phyloP scores from a whole-genome alignment of 139 green algal species.

The Chlamydomonas urium region DNA sequence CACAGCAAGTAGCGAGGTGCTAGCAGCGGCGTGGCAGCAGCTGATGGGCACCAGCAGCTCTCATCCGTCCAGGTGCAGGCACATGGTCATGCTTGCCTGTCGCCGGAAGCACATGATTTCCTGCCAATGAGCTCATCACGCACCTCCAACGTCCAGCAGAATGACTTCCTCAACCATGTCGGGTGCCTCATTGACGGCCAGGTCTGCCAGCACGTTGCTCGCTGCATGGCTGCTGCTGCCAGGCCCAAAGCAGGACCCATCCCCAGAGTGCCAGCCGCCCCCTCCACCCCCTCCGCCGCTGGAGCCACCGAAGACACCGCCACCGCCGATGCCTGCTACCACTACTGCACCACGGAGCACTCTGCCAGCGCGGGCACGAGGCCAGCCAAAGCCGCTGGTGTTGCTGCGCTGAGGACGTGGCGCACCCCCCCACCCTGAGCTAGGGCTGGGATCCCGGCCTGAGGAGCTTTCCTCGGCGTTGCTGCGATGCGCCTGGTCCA shows the following conservation, averaged over 20 bases:
- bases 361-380: neutral
- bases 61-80: no score
- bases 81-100: neutral
- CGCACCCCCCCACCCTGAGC: neutral
- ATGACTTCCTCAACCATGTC: constrained; percentile 64
- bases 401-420: neutral
- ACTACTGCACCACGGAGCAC: neutral
- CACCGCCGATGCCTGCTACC: neutral
- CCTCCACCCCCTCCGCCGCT: neutral
- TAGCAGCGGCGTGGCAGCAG: no score
- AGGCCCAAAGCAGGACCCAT: neutral
- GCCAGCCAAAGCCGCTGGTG: no score
- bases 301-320: neutral
- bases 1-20: neutral
- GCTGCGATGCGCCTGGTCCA: neutral
- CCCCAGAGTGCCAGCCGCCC: neutral
- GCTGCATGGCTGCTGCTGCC: neutral
- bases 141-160: constrained; percentile 73
- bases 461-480: neutral
- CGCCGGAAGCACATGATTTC: neutral
- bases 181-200: constrained; percentile 7
- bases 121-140: neutral
- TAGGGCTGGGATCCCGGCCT: neutral
- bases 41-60: no score
- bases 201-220: neutral